Percentiles rank a stretch among this genome's conserved stretches.
phyloP scores from a whole-genome alignment of 768 basidiomycete genomes.

The Serendipita vermifera region DNA sequence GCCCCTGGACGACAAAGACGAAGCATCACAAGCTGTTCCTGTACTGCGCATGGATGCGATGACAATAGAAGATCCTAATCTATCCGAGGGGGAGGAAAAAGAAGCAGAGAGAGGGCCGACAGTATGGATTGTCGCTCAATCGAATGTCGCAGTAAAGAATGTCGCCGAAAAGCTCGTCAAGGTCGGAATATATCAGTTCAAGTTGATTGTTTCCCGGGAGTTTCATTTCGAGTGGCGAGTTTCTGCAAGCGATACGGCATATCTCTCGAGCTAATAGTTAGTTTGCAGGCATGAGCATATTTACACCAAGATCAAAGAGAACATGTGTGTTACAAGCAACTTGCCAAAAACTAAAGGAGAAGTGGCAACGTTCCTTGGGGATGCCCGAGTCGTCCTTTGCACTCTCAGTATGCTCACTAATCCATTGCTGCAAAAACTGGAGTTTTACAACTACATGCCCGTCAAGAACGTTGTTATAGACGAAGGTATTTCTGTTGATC shows the following conservation, averaged over 20 bases:
- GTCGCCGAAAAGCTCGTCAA: slow-evolving; percentile 68
- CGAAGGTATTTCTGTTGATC: slow-evolving; percentile 41
- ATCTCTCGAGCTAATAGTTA: neutral
- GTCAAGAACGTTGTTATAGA: slow-evolving; percentile 37
- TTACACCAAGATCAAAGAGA: slow-evolving; percentile 35
- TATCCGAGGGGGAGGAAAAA: neutral
- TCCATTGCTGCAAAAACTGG: slow-evolving; percentile 25
- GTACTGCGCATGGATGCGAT: slow-evolving; percentile 1
- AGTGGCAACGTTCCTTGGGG: slow-evolving; percentile 26
- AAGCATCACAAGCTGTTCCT: neutral
- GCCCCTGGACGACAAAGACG: slow-evolving; percentile 22
- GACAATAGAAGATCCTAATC: too few species aligned
- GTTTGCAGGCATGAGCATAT: slow-evolving; percentile 65
- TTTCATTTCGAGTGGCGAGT: slow-evolving; percentile 54
- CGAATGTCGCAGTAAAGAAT: slow-evolving; percentile 81
- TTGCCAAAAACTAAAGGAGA: slow-evolving; percentile 23
- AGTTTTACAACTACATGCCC: slow-evolving; percentile 28
- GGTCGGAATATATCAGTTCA: slow-evolving; percentile 36
- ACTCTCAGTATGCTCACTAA: slow-evolving; percentile 68
- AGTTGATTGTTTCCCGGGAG: slow-evolving; percentile 54
- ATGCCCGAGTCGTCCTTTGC: slow-evolving; percentile 51
- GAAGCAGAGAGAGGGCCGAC: neutral
- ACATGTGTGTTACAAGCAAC: slow-evolving; percentile 44
- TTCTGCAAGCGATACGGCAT: neutral
- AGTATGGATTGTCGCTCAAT: slow-evolving; percentile 74